Evolutionary conservation across 1,284 basidiomycete genomes (phyloP).

Genomic region (Bjerkandera adusta): DNA sequence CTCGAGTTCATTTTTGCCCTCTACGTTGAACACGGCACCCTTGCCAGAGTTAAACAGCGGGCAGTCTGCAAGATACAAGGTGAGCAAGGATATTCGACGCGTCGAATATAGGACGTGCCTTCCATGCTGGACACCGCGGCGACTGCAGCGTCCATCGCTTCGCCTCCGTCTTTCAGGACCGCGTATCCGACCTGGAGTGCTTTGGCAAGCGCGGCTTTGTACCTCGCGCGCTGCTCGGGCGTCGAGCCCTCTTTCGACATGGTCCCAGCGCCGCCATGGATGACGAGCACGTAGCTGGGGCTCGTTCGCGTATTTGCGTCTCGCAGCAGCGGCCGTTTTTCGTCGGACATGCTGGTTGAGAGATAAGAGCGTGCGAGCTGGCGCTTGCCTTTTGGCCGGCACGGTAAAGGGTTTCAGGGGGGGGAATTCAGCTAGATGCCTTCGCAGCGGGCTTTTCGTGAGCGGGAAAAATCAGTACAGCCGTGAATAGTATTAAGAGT

Average conservation of each 20-base stretch:
- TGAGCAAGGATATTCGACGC: neutral
- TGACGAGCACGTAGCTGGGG: constrained; percentile 42
- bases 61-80: constrained; percentile 46
- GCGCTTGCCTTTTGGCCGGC: no score
- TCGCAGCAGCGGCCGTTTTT: constrained; percentile 14
- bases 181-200: constrained; percentile 64
- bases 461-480: no score
- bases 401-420: neutral
- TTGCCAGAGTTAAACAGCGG: constrained; percentile 78
- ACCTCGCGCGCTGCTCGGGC: constrained; percentile 56
- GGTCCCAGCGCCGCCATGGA: constrained; percentile 79
- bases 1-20: constrained; percentile 82
- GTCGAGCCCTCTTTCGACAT: constrained; percentile 61
- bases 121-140: constrained; percentile 75
- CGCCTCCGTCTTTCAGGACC: constrained; percentile 62
- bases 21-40: constrained; percentile 79
- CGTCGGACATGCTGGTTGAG: constrained; percentile 6
- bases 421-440: neutral
- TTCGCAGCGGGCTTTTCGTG: neutral
- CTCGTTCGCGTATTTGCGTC: neutral
- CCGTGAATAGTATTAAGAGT: no score
- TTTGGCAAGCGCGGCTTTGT: constrained; percentile 50
- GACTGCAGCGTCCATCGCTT: constrained; percentile 81
- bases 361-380: no score
- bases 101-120: constrained; percentile 42